These are phyloP conservation scores for Neocatenulostroma microsporum DNA, from an alignment of 2,329 filamentous ascomycete genomes.

Conservation along the genomic window DNA sequence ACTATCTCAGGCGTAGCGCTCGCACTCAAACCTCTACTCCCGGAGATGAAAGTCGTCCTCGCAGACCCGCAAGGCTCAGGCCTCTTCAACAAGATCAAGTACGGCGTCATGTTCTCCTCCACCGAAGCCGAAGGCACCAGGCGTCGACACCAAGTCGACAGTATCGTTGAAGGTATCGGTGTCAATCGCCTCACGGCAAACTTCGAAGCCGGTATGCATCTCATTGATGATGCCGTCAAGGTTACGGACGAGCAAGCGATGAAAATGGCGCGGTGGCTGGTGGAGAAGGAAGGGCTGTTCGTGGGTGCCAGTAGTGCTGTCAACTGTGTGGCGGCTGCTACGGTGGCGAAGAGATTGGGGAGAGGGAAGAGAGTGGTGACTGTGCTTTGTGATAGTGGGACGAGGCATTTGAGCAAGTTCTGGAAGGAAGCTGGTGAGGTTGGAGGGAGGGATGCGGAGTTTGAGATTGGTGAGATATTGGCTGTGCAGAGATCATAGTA, in stretches of 20 bases:
- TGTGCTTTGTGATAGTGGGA: slow-evolving; percentile 69
- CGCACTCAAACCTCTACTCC: slow-evolving; percentile 69
- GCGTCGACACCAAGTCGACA: slow-evolving; percentile 84
- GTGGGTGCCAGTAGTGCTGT: slow-evolving; percentile 93
- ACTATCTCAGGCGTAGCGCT: slow-evolving; percentile 82
- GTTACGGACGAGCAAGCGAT: slow-evolving; percentile 85
- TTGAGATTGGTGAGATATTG: slow-evolving; percentile 50
- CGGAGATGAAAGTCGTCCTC: slow-evolving; percentile 62
- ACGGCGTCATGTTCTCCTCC: slow-evolving; percentile 89
- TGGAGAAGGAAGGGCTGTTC: slow-evolving; percentile 92
- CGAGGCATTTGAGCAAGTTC: slow-evolving; percentile 74
- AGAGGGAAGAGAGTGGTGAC: slow-evolving; percentile 62
- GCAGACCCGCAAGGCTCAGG: slow-evolving; percentile 94
- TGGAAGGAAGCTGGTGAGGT: slow-evolving; percentile 66
- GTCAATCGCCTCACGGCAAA: slow-evolving; percentile 93
- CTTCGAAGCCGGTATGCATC: slow-evolving; percentile 75
- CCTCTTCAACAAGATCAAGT: slow-evolving; percentile 81
- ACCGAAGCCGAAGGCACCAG: slow-evolving; percentile 89
- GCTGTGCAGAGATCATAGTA: too few species aligned
- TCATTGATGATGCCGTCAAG: slow-evolving; percentile 83
- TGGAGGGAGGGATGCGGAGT: slow-evolving; percentile 44
- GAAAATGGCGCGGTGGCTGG: slow-evolving; percentile 91
- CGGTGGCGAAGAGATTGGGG: slow-evolving; percentile 53
- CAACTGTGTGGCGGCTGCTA: slow-evolving; percentile 78
- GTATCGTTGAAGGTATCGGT: slow-evolving; percentile 90